A percentile compares a stretch with the other conserved stretches of the same genome.
These are phyloP conservation scores for Tuber aestivum DNA, from an alignment of 495 filamentous ascomycete genomes.

Conservation along the genomic window DNA sequence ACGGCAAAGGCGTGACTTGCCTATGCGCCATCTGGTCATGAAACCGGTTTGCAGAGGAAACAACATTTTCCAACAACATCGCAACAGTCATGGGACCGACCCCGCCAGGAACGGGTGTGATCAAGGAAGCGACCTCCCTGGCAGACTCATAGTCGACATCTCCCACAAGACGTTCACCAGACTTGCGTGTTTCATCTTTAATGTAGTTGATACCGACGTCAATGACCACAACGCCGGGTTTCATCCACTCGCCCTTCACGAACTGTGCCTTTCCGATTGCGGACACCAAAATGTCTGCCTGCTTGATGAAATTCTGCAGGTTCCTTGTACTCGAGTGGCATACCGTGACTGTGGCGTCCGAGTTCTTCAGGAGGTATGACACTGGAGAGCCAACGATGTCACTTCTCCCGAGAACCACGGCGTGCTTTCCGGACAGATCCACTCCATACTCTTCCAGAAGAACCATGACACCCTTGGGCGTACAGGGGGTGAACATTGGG, in stretches of 20 bases:
- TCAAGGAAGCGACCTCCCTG: constrained; percentile 79
- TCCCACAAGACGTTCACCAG: constrained; percentile 85
- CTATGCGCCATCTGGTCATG: constrained; percentile 76
- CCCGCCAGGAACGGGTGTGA: constrained; percentile 93
- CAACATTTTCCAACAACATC: constrained; percentile 92
- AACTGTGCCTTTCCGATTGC: constrained; percentile 85
- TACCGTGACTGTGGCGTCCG: constrained; percentile 91
- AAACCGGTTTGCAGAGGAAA: constrained; percentile 70
- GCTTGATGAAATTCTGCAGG: constrained; percentile 66
- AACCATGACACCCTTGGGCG: constrained; percentile 94
- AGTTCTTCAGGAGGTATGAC: constrained; percentile 88
- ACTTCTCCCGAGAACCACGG: constrained; percentile 88
- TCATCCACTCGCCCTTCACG: constrained; percentile 91
- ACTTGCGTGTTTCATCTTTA: constrained; percentile 88
- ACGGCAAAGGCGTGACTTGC: constrained; percentile 67
- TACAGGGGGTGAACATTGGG: constrained; percentile 87
- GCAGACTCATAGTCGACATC: constrained; percentile 92
- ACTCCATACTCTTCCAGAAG: constrained; percentile 78
- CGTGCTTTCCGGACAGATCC: constrained; percentile 78
- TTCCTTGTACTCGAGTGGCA: constrained; percentile 84
- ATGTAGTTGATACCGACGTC: constrained; percentile 98
- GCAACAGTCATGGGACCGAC: constrained; percentile 98
- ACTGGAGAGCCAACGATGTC: constrained; percentile 97
- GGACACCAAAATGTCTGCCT: constrained; percentile 81
- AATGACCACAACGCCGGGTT: constrained; percentile 87